A percentile compares a stretch with the other conserved stretches of the same genome.
phyloP scores from a whole-genome alignment of 805 yeast species.

The Helenozyma rhizophorensis region DNA sequence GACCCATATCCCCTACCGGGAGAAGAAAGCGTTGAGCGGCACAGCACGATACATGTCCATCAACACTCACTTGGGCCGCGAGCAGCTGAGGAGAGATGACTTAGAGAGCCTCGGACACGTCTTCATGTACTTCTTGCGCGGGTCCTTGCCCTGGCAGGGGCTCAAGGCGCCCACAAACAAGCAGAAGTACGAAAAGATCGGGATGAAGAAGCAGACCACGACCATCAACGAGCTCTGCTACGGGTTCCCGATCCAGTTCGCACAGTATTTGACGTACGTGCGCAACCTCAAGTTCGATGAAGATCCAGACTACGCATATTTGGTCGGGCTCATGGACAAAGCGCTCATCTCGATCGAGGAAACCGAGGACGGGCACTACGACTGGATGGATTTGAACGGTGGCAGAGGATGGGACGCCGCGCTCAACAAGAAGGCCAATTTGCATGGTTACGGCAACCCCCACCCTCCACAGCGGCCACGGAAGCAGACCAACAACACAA shows the following conservation, averaged over 20 bases:
- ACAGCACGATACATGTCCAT: conserved; percentile 99
- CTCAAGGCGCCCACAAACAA: conserved; percentile 96
- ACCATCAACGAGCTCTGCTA: conserved; percentile 80
- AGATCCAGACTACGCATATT: conserved; percentile 88
- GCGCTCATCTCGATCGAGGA: conserved; percentile 71
- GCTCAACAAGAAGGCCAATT: conserved; percentile 84
- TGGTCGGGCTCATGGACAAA: conserved; percentile 71
- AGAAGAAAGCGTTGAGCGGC: conserved; percentile 91
- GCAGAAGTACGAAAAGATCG: conserved; percentile 95
- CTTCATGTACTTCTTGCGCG: conserved; percentile 88
- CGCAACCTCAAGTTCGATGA: conserved; percentile 89
- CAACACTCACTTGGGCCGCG: conserved; percentile 95
- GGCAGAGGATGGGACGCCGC: conserved; percentile 96
- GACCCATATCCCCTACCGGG: conserved; percentile 94
- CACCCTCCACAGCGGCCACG: conserved; percentile 51
- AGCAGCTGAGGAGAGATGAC: conserved; percentile 95
- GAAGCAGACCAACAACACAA: conserved; percentile 16
- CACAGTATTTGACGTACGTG: conserved; percentile 83
- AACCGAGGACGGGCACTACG: conserved; percentile 82
- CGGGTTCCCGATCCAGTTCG: conserved; percentile 90
- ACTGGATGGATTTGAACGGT: conserved; percentile 95
- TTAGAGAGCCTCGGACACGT: conserved; percentile 96
- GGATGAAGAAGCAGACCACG: conserved; percentile 91
- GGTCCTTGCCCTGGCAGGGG: conserved; percentile 98
- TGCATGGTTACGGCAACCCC: conserved; percentile 96